These are phyloP conservation scores for Leishmania major DNA, from an alignment of 208 protist species.

Conservation along the genomic window DNA sequence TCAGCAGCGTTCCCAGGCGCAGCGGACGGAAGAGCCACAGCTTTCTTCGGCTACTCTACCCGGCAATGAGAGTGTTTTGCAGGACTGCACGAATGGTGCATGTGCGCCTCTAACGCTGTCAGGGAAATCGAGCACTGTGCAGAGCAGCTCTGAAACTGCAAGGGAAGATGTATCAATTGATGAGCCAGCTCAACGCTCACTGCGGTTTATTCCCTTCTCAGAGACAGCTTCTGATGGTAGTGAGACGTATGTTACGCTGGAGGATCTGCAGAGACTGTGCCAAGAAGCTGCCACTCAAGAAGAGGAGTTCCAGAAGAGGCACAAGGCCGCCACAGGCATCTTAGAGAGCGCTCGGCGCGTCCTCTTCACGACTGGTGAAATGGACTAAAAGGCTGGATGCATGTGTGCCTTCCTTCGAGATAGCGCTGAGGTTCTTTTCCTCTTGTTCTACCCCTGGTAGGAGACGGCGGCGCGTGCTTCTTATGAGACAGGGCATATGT, in stretches of 20 bases:
- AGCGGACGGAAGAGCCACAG: neutral
- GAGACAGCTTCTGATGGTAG: conserved; percentile 31
- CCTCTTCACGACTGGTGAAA: conserved; percentile 34
- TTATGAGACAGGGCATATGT: neutral
- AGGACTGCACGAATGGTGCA: conserved; percentile 9
- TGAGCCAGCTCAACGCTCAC: neutral
- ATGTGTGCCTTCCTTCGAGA: neutral
- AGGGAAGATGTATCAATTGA: neutral
- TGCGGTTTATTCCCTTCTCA: conserved; percentile 71
- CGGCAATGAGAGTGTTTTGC: neutral
- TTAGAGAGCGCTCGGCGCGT: conserved; percentile 55
- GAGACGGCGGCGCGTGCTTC: neutral
- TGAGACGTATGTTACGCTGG: conserved; percentile 57
- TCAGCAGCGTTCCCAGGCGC: neutral
- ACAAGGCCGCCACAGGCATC: conserved; percentile 51
- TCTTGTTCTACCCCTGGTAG: neutral
- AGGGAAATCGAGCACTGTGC: neutral
- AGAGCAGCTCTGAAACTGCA: neutral
- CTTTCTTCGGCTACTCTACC: neutral
- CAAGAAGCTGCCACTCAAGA: conserved; percentile 52
- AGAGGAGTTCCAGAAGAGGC: conserved; percentile 42
- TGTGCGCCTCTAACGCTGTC: neutral
- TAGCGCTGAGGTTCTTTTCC: neutral
- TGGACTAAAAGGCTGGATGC: conserved; percentile 4
- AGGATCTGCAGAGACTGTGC: conserved; percentile 62